These are phyloP conservation scores for Oryza punctata DNA, from an alignment of 176 grass and related monocot genomes.

Conservation along the genomic window DNA sequence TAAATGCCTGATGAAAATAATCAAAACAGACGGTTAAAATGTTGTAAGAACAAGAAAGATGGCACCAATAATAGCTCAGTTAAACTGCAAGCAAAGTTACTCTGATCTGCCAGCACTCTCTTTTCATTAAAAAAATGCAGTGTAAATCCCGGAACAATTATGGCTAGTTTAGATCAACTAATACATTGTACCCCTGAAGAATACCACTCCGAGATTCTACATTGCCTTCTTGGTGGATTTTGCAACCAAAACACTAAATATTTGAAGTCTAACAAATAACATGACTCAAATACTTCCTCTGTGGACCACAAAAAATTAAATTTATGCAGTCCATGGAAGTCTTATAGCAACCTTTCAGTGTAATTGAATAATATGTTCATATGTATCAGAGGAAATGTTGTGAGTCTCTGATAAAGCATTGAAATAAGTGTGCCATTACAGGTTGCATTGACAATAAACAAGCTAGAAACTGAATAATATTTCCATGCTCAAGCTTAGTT, in stretches of 20 bases:
- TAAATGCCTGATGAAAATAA: slow-evolving; percentile 68
- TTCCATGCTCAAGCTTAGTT: background rate
- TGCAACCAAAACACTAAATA: background rate
- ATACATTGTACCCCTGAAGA: background rate
- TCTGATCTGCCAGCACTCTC: background rate
- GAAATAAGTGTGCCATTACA: background rate
- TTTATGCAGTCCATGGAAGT: background rate
- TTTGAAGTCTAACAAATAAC: background rate
- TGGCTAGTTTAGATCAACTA: background rate
- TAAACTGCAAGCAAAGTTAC: background rate
- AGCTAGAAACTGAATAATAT: background rate
- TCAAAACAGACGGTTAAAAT: background rate
- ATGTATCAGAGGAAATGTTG: background rate
- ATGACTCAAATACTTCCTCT: background rate
- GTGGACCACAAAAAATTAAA: background rate
- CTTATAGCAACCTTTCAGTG: background rate
- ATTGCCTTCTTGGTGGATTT: background rate
- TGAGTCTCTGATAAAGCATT: background rate
- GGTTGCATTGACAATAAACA: background rate
- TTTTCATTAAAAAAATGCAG: background rate
- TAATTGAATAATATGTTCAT: background rate
- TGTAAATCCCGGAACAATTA: background rate
- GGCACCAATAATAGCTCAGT: background rate
- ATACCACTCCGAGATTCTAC: background rate
- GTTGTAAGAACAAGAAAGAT: background rate